Evolutionary conservation across 1,284 basidiomycete genomes (phyloP).

Genomic region (Abortiporus biennis): DNA sequence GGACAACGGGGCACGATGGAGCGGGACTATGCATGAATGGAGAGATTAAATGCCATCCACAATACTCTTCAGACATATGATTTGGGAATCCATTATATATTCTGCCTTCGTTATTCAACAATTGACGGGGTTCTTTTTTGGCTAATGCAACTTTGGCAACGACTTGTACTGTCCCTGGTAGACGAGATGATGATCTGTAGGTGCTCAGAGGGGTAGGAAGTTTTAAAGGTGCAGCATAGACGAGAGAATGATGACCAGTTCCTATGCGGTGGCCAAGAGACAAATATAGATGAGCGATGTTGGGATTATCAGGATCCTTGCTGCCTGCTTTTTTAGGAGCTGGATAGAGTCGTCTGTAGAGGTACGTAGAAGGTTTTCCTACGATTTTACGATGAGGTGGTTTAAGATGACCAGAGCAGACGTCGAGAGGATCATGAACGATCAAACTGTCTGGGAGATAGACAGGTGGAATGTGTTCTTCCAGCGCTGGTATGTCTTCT

Average conservation of each 20-base stretch:
- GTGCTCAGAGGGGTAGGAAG: conserved; percentile 20
- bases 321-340: conserved; percentile 7
- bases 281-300: conserved; percentile 18
- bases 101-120: conserved; percentile 31
- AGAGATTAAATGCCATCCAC: conserved; percentile 31
- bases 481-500: conserved; percentile 17
- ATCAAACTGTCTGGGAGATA: conserved; percentile 25
- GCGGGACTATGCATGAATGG: conserved; percentile 27
- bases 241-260: conserved; percentile 26
- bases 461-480: conserved; percentile 20
- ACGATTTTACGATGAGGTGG: not conserved
- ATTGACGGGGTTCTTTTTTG: conserved; percentile 13
- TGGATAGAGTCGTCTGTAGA: conserved; percentile 22
- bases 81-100: conserved; percentile 38
- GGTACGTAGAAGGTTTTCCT: conserved; percentile 5
- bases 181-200: conserved; percentile 9
- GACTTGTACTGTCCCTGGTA: conserved; percentile 22
- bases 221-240: conserved; percentile 23
- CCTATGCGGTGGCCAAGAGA: conserved; percentile 22
- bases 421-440: conserved; percentile 20
- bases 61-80: conserved; percentile 42
- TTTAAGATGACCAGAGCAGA: not conserved
- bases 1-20: conserved; percentile 35
- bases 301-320: conserved; percentile 3
- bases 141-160: conserved; percentile 24